Conservation (phyloP, 805 yeast species). For the Wickerhamiella parazyma region DNA sequence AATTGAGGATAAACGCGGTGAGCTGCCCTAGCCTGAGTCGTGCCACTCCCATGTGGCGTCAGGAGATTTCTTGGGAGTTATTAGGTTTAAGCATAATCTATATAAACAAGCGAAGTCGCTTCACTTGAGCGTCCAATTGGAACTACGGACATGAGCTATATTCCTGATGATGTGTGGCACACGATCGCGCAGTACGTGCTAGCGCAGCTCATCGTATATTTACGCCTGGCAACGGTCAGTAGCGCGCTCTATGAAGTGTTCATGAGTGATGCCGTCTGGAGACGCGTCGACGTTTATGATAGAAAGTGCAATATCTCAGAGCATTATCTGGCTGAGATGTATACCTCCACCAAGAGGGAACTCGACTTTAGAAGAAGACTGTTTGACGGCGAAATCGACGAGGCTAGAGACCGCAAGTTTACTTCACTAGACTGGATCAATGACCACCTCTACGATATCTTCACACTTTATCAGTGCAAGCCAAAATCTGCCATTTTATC, state of each 20-base stretch:
- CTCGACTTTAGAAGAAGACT: not conserved
- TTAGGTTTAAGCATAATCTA: too few relatives aligned
- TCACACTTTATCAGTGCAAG: not conserved
- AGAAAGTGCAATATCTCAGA: not conserved
- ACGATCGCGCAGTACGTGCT: not conserved
- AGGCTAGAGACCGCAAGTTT: not conserved
- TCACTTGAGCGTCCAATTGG: too few relatives aligned
- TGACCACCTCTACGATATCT: not conserved
- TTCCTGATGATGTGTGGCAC: not conserved
- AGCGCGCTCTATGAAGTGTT: not conserved
- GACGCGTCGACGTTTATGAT: not conserved
- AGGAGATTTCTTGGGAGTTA: not conserved
- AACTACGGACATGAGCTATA: too few relatives aligned
- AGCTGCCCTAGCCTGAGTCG: not conserved
- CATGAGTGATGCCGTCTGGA: not conserved
- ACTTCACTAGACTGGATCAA: not conserved
- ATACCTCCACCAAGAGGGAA: not conserved
- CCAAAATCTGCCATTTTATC: too few relatives aligned
- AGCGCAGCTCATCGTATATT: not conserved
- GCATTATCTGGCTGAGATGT: not conserved
- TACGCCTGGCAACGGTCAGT: not conserved
- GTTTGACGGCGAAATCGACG: not conserved
- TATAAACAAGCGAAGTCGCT: too few relatives aligned
- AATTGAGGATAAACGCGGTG: not conserved
- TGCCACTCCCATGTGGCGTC: constrained; percentile 1